Evolutionary conservation across 139 green algal species (phyloP), one percentile per base, ranked within the genome.

Genomic region (Eudorina sp.): DNA sequence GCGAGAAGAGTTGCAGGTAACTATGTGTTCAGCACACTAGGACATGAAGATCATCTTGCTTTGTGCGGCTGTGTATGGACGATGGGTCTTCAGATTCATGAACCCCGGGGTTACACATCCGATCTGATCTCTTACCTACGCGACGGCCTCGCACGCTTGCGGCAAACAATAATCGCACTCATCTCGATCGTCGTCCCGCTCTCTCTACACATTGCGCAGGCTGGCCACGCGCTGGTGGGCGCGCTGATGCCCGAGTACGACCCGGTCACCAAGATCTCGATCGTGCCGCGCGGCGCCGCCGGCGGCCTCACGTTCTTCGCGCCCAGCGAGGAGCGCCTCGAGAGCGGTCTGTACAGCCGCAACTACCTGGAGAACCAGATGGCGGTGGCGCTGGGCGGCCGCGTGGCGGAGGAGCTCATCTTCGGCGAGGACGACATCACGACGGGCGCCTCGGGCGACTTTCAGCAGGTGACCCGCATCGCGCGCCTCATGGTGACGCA

Each of bases 221-320:
- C 96, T 53, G 97, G 97, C 46, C 92, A 95, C 82, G 90, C 90
- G 13, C 51, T 92, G 23, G 90, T 87, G 45, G 98, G 98, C 83
- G 97, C 97, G 11, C 93, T 99, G 25, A 99, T 99, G 97, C 98
- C 98, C 16, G 98, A 99, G 94, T 99, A 99, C 90, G 98, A 99
- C 94, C 95, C 98, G 1, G 98, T 99, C 29, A 97, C 96, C 84
- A 99, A 99, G 94, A 99, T 99, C 93, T 97, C 92, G 85, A 99
- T 99, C 86, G 97, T 99, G 62, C 98, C 98, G 3, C 96, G 98
- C 58, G 98, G 98, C 45, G 90, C 87, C 69, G 98, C 98, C 29
- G 98, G 98, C 69, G 98, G 98, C 48, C 94, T 99, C 19, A 99
- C 97, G 62, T 99, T 99, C 94, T 99, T 99, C 83, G 96, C 96